A percentile compares a stretch with the other conserved stretches of the same genome.
These are phyloP conservation scores for Spergularia bocconei DNA, from an alignment of 148 eudicot species.

Conservation along the genomic window DNA sequence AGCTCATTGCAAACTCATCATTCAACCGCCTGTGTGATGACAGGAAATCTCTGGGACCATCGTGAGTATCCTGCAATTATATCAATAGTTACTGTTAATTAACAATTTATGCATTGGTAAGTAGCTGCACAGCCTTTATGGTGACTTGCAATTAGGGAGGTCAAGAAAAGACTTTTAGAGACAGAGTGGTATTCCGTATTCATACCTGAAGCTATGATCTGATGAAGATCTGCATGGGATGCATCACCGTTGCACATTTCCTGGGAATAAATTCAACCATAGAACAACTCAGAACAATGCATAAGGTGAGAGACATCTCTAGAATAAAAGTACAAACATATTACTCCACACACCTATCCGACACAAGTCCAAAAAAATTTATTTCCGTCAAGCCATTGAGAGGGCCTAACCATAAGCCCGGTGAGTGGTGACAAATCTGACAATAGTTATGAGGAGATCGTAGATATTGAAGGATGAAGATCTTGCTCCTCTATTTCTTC, in stretches of 20 bases:
- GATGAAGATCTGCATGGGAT: conserved; percentile 70
- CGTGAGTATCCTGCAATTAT: conserved; percentile 58
- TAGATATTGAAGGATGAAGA: too few relatives aligned
- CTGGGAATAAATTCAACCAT: conserved; percentile 25
- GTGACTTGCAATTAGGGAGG: neutral
- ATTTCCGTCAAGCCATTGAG: too few relatives aligned
- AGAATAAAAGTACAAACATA: too few relatives aligned
- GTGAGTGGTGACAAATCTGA: too few relatives aligned
- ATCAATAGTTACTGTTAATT: neutral
- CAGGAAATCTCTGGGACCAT: conserved; percentile 79
- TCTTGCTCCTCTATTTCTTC: too few relatives aligned
- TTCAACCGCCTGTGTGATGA: conserved; percentile 46
- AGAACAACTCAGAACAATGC: neutral
- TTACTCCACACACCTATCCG: too few relatives aligned
- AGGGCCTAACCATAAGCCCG: too few relatives aligned
- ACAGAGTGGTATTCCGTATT: conserved; percentile 13
- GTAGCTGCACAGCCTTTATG: neutral
- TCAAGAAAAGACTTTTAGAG: neutral
- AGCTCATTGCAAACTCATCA: conserved; percentile 18
- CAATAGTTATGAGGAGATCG: too few relatives aligned
- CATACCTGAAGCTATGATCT: conserved; percentile 65
- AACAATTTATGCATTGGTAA: neutral
- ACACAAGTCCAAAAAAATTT: too few relatives aligned
- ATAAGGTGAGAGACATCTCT: neutral
- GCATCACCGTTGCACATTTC: conserved; percentile 40